Evolutionary conservation across 306 rosid species (phyloP).

Genomic region (Hylodesmum podocarpum): DNA sequence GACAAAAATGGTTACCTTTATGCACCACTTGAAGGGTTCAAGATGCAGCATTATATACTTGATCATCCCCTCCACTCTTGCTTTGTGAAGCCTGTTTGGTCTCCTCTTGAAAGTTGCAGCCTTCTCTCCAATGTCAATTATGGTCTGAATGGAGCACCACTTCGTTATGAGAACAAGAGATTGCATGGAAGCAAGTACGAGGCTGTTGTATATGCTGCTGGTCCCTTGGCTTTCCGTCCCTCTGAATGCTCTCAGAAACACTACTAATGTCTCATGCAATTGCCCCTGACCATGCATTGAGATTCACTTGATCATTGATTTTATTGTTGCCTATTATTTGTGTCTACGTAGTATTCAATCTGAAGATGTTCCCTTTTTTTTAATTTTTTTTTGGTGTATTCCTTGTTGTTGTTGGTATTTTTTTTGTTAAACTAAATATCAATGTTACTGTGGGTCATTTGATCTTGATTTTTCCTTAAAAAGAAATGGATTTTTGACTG

Average conservation of each 20-base stretch:
- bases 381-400: background rate
- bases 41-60: slow-evolving; percentile 47
- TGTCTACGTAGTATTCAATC: slow-evolving; percentile 7
- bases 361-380: background rate
- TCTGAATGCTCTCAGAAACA: slow-evolving; percentile 50
- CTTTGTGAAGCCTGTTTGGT: slow-evolving; percentile 69
- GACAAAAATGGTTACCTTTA: slow-evolving; percentile 69
- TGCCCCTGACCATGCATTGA: background rate
- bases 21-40: slow-evolving; percentile 67
- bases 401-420: slow-evolving; percentile 15
- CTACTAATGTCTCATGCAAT: slow-evolving; percentile 15
- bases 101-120: slow-evolving; percentile 62
- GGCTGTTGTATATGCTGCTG: slow-evolving; percentile 76
- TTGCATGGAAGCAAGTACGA: slow-evolving; percentile 55
- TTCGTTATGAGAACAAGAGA: slow-evolving; percentile 69
- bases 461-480: background rate
- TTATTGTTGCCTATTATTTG: slow-evolving; percentile 5
- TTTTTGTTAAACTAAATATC: slow-evolving; percentile 23
- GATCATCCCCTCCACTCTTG: slow-evolving; percentile 93
- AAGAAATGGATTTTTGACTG: background rate
- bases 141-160: slow-evolving; percentile 68
- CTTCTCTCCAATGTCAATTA: slow-evolving; percentile 69
- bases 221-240: slow-evolving; percentile 91
- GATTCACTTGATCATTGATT: background rate
- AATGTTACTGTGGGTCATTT: background rate